Percentiles rank a stretch among this genome's conserved stretches.
These are phyloP conservation scores for Terana coerulea DNA, from an alignment of 768 basidiomycete genomes.

Conservation along the genomic window DNA sequence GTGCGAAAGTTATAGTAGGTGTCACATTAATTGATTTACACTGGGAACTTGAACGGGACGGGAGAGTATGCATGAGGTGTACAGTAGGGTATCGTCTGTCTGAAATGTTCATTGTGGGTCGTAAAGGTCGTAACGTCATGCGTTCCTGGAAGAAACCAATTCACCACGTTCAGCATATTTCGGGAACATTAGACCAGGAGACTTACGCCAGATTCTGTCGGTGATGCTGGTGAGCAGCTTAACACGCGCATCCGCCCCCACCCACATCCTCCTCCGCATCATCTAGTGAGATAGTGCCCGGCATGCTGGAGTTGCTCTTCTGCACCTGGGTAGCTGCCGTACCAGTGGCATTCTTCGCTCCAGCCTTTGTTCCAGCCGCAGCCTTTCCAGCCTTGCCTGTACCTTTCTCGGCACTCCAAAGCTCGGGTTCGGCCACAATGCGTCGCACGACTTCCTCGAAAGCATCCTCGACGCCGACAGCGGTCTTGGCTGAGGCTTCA, in stretches of 20 bases:
- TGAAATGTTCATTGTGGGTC: too few species aligned
- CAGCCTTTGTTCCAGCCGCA: constrained; percentile 8
- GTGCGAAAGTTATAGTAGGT: too few species aligned
- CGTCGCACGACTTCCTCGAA: constrained; percentile 74
- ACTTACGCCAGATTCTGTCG: too few species aligned
- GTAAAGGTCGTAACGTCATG: too few species aligned
- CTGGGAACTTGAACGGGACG: too few species aligned
- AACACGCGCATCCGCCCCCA: constrained; percentile 34
- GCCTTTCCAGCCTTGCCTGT: constrained; percentile 1
- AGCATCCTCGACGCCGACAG: constrained; percentile 74
- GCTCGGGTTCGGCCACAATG: constrained; percentile 79
- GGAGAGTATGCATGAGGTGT: too few species aligned
- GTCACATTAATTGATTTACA: too few species aligned
- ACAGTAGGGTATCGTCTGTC: too few species aligned
- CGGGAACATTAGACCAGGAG: too few species aligned
- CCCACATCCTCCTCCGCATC: constrained; percentile 16
- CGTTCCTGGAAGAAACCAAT: too few species aligned
- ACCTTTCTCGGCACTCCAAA: constrained; percentile 53
- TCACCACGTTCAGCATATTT: too few species aligned
- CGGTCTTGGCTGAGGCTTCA: constrained; percentile 92
- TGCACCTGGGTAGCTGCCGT: neutral
- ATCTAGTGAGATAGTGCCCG: constrained; percentile 38
- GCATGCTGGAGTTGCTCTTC: constrained; percentile 34
- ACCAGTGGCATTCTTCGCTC: constrained; percentile 14
- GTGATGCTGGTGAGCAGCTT: too few species aligned